Base-by-base conservation (phyloP, 1,284 basidiomycete genomes). In the Trametes pubescens region DNA sequence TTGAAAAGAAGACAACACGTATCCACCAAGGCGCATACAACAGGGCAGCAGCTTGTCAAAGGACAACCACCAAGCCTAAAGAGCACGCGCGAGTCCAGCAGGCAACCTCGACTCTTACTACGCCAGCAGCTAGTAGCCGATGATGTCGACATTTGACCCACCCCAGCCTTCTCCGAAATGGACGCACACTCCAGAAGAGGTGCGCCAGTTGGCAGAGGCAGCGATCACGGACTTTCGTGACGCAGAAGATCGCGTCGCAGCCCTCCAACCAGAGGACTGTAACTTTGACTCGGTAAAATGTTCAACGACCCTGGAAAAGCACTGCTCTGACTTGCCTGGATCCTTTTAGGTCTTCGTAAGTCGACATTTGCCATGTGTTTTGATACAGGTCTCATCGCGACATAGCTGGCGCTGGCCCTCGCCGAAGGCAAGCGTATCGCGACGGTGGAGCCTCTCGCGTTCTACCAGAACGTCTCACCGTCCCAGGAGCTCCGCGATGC, bases 401-500 rank as follows among this genome's bases (percentile, higher is more conserved):
- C 4, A 40, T 70, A 88, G 84, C 71, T 83, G 26, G 78, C 84
- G 5, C 83, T 94, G 24, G 85, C 89, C 1, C 73, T 82, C 18
- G 81, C 83, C 13, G 90, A 91, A 52, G 83, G 86, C 9, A 75
- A 80, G 13, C 78, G 86, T 32, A 85, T 88, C 59, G 72, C 74
- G 8, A 72, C 79, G 34, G 71, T 81, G 8, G 88, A 90, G 67
- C 90, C 89, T 0, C 80, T 91, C n/a, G 76, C 81, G 0, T 94
- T 94, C 77, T 91, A 93, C 73, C 90, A 93, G 74, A 92, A 93
- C 69, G 91, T 94, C 24, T 90, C 91, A 13, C 79, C 87, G 0
- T 80, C 82, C 59, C 88, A 92, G 72, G 85, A 84, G 46, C 81
- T 94, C 24, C 84, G 93, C 6, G 91, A 94, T 70, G 89, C 91